Percentiles rank a stretch among this genome's conserved stretches.
Conservation (phyloP, 2,329 filamentous ascomycete genomes). For the Trichoderma afroharzianum region DNA sequence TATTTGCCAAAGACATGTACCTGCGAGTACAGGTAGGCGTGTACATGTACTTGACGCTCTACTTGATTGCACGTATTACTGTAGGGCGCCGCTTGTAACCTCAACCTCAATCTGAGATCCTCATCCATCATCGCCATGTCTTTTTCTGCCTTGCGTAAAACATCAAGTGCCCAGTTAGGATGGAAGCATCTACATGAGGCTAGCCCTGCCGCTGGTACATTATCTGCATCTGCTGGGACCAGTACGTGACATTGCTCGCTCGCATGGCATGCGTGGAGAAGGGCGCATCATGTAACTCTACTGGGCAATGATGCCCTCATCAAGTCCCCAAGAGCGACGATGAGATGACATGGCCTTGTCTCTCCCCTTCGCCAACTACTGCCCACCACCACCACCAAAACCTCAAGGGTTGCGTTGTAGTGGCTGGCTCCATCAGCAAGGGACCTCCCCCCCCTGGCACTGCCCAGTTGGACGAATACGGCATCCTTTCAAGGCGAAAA, state of each 20-base stretch:
- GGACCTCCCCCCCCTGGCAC: neutral
- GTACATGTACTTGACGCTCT: neutral
- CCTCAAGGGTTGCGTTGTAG: neutral
- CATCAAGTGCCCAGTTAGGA: neutral
- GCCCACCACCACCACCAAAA: neutral
- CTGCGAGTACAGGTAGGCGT: neutral
- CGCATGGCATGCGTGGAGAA: conserved; percentile 7
- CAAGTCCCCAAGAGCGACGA: neutral
- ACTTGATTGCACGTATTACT: neutral
- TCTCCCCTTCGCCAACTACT: neutral
- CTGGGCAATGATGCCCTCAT: neutral
- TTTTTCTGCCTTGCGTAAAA: neutral
- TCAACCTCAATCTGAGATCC: neutral
- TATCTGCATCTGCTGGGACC: neutral
- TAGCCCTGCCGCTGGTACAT: neutral
- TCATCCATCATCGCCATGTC: neutral
- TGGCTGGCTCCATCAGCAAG: neutral
- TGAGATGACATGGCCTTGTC: neutral
- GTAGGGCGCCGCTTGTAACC: neutral
- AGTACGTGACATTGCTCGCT: neutral
- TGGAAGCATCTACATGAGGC: neutral
- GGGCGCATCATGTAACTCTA: conserved; percentile 11
- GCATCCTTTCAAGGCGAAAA: conserved; percentile 13
- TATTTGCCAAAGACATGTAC: neutral
- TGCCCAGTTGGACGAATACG: conserved; percentile 5